Conservation (phyloP, 2,329 filamentous ascomycete genomes). For the Ilyonectria mors-panacis region DNA sequence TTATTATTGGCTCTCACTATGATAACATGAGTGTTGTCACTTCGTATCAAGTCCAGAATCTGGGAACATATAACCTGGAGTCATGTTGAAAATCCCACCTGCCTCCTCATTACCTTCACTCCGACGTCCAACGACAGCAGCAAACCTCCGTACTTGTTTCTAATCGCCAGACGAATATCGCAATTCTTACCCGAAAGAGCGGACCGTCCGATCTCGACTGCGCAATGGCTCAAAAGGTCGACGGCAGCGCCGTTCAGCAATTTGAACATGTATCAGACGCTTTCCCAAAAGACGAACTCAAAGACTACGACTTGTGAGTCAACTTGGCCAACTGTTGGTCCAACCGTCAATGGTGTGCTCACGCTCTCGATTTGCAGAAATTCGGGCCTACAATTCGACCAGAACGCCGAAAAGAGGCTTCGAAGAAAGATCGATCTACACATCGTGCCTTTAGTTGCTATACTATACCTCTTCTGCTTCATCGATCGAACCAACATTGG, state of each 20-base stretch:
- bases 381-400: constrained; percentile 24
- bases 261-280: neutral
- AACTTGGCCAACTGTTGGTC: neutral
- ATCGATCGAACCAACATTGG: constrained; percentile 65
- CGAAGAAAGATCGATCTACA: constrained; percentile 71
- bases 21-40: neutral
- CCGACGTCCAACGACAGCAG: neutral
- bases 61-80: neutral
- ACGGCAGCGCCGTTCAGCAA: neutral
- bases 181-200: neutral
- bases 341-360: neutral
- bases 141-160: neutral
- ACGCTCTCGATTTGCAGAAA: neutral
- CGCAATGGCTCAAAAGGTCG: neutral
- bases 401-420: constrained; percentile 50
- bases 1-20: neutral
- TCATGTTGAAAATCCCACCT: neutral
- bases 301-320: neutral
- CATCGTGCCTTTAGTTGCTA: constrained; percentile 58
- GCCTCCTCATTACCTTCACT: neutral
- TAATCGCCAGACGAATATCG: too few relatives aligned
- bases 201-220: neutral
- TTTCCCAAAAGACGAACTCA: neutral
- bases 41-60: neutral
- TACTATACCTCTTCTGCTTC: constrained; percentile 76